A percentile compares a stretch with the other conserved stretches of the same genome.
phyloP scores from a whole-genome alignment of 495 filamentous ascomycete species.

The Aspergillus leporis region DNA sequence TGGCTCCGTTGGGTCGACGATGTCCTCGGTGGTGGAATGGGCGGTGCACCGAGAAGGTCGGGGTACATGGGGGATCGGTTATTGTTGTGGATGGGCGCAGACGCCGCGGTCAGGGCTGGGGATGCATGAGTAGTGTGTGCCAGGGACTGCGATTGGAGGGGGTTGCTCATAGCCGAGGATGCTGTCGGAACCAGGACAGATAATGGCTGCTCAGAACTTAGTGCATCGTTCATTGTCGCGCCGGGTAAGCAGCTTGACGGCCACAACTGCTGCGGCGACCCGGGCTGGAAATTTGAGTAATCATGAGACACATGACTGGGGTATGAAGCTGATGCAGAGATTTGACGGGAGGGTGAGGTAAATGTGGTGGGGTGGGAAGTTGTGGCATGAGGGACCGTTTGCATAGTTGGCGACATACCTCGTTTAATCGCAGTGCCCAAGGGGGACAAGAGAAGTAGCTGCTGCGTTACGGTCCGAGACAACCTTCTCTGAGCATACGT shows the following conservation, averaged over 20 bases:
- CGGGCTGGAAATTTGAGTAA: constrained; percentile 44
- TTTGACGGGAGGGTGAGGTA: constrained; percentile 14
- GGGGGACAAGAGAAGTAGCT: constrained; percentile 20
- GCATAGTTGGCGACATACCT: constrained; percentile 26
- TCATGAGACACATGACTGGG: constrained; percentile 44
- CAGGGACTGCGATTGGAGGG: constrained; percentile 35
- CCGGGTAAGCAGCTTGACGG: constrained; percentile 4
- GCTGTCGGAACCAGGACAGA: constrained; percentile 34
- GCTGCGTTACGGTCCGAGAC: constrained; percentile 38
- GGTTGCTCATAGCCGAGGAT: constrained; percentile 49
- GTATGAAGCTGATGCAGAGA: constrained; percentile 43
- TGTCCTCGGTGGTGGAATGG: constrained; percentile 45
- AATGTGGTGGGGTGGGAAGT: constrained; percentile 31
- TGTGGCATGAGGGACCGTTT: constrained; percentile 12
- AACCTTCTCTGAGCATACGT: constrained; percentile 28
- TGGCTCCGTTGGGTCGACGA: constrained; percentile 45
- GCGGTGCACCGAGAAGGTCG: constrained; percentile 42
- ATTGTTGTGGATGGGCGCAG: constrained; percentile 34
- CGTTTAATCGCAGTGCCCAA: constrained; percentile 23
- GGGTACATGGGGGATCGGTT: constrained; percentile 36
- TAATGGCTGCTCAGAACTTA: constrained; percentile 33
- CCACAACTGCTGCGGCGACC: constrained; percentile 45
- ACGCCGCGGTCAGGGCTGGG: constrained; percentile 28
- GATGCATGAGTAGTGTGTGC: constrained; percentile 37
- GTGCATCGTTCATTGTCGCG: constrained; percentile 15